phyloP scores from a whole-genome alignment of 495 filamentous ascomycete species.

The Aspergillus sclerotiicarbonarius region DNA sequence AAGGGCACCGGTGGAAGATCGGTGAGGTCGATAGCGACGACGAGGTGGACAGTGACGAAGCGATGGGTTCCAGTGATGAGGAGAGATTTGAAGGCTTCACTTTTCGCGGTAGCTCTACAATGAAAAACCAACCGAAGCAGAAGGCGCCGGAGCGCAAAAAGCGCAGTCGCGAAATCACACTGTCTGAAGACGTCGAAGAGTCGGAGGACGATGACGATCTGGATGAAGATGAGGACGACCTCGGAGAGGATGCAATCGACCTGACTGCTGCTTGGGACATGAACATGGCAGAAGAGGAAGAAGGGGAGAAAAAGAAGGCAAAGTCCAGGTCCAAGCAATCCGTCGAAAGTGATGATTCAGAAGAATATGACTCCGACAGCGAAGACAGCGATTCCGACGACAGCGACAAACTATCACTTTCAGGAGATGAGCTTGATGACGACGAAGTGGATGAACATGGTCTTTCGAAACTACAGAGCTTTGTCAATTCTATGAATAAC shows the following conservation, averaged over 20 bases:
- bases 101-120: conserved; percentile 66
- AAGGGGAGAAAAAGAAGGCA: conserved; percentile 35
- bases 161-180: conserved; percentile 42
- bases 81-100: conserved; percentile 74
- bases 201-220: conserved; percentile 43
- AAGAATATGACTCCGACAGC: conserved; percentile 33
- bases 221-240: conserved; percentile 58
- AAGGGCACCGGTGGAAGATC: conserved; percentile 84
- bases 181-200: conserved; percentile 58
- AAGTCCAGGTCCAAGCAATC: conserved; percentile 32
- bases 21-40: conserved; percentile 73
- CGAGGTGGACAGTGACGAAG: conserved; percentile 89
- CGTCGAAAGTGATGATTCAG: conserved; percentile 28
- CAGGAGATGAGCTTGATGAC: conserved; percentile 57
- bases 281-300: conserved; percentile 49
- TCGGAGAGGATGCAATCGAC: conserved; percentile 85
- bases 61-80: conserved; percentile 85
- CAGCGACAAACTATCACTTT: conserved; percentile 44
- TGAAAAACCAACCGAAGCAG: conserved; percentile 40
- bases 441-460: conserved; percentile 49
- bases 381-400: conserved; percentile 46
- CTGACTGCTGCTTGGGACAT: conserved; percentile 78
- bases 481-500: conserved; percentile 67
- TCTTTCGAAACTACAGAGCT: conserved; percentile 62
- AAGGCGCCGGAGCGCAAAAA: conserved; percentile 30